phyloP scores from a whole-genome alignment of 1,139 yeast species.

The Suhomyces kunorum region DNA sequence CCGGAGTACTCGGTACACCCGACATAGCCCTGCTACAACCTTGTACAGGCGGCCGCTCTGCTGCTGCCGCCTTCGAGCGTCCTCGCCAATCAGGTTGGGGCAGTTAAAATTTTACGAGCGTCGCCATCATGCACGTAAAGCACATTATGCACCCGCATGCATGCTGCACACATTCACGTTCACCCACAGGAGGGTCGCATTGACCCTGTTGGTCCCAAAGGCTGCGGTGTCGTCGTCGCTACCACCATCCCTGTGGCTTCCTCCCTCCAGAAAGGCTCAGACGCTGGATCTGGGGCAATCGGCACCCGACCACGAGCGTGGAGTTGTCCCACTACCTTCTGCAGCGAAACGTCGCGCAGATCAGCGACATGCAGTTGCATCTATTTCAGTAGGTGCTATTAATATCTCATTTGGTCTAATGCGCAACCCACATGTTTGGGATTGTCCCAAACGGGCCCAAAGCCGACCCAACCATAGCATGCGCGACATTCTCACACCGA shows the following conservation, averaged over 20 bases:
- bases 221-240: neutral
- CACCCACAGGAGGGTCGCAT: neutral
- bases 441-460: neutral
- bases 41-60: too few relatives aligned
- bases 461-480: neutral
- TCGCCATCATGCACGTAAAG: too few relatives aligned
- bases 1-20: too few relatives aligned
- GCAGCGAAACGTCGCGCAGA: neutral
- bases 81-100: constrained; percentile 2
- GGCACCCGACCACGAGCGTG: neutral
- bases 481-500: too few relatives aligned
- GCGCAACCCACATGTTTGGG: neutral
- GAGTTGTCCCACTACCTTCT: neutral
- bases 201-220: neutral
- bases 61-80: too few relatives aligned
- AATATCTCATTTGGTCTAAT: too few relatives aligned
- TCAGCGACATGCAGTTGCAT: neutral
- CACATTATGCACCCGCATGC: constrained; percentile 7
- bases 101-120: constrained; percentile 9
- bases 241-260: too few relatives aligned
- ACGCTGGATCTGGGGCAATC: neutral
- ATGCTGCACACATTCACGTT: neutral
- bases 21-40: too few relatives aligned
- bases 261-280: neutral
- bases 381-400: neutral